Evolutionary conservation across 257 asterid genomes (phyloP).

Genomic region (Solanum raphanifolium): DNA sequence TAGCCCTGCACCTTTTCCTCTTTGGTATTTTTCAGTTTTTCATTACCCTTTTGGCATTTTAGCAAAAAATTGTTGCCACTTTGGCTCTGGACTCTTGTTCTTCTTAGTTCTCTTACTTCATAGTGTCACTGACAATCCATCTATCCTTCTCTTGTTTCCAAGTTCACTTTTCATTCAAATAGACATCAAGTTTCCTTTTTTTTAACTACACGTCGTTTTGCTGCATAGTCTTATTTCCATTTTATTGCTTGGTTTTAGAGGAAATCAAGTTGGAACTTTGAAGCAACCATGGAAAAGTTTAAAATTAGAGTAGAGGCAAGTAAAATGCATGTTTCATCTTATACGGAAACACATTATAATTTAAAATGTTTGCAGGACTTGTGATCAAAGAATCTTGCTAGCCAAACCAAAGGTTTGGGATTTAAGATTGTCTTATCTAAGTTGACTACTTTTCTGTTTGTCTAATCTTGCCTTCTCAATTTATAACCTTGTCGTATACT

Average conservation of each 20-base stretch:
- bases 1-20: background rate
- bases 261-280: slow-evolving; percentile 65
- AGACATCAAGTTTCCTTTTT: background rate
- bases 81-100: background rate
- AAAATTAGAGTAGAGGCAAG: background rate
- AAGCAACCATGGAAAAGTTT: background rate
- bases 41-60: background rate
- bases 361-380: background rate
- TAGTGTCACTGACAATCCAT: background rate
- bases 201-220: background rate
- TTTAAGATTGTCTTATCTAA: background rate
- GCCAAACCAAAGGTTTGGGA: background rate
- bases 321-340: background rate
- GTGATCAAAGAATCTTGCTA: background rate
- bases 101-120: background rate
- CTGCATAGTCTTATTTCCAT: background rate
- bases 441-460: background rate
- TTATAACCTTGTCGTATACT: background rate
- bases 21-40: no score
- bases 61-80: background rate
- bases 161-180: background rate
- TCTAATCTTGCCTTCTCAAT: background rate
- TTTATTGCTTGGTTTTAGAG: slow-evolving; percentile 22
- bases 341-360: background rate
- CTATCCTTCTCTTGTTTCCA: background rate